Evolutionary conservation across 2,329 filamentous ascomycete species (phyloP).

Genomic region (Fusarium sp.): DNA sequence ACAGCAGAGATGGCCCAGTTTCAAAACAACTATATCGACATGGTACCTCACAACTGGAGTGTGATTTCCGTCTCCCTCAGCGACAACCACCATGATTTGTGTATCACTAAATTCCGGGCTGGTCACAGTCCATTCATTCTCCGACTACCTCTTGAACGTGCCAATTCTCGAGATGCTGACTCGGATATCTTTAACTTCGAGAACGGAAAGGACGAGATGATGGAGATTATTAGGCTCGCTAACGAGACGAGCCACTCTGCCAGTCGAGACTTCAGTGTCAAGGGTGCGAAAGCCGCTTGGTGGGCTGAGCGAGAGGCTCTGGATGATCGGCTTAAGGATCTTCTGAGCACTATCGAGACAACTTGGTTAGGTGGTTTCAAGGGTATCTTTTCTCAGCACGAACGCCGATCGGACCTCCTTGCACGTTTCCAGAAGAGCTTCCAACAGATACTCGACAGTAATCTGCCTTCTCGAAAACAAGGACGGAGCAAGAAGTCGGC

Average conservation of each 20-base stretch:
- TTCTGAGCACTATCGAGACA: constrained; percentile 87
- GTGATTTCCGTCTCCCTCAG: constrained; percentile 87
- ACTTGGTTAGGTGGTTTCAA: constrained; percentile 96
- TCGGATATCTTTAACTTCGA: constrained; percentile 84
- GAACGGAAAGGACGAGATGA: constrained; percentile 80
- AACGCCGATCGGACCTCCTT: constrained; percentile 70
- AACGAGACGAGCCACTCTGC: constrained; percentile 83
- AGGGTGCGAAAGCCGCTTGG: constrained; percentile 84
- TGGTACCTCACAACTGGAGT: constrained; percentile 84
- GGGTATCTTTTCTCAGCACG: constrained; percentile 86
- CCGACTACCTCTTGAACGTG: constrained; percentile 83
- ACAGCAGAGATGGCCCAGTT: constrained; percentile 70
- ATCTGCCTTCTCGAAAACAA: constrained; percentile 83
- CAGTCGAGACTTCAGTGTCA: constrained; percentile 73
- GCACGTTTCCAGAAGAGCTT: constrained; percentile 82
- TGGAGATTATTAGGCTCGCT: constrained; percentile 82
- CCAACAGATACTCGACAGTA: constrained; percentile 80
- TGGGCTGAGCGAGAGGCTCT: constrained; percentile 87
- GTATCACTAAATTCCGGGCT: constrained; percentile 84
- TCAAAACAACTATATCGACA: constrained; percentile 83
- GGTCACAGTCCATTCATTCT: constrained; percentile 84
- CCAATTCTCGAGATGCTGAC: constrained; percentile 82
- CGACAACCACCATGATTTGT: constrained; percentile 84
- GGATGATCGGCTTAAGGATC: constrained; percentile 78
- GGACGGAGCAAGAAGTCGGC: constrained; percentile 64